Base-by-base conservation (phyloP, 139 green algal genomes). In the Zygnema cylindricum region DNA sequence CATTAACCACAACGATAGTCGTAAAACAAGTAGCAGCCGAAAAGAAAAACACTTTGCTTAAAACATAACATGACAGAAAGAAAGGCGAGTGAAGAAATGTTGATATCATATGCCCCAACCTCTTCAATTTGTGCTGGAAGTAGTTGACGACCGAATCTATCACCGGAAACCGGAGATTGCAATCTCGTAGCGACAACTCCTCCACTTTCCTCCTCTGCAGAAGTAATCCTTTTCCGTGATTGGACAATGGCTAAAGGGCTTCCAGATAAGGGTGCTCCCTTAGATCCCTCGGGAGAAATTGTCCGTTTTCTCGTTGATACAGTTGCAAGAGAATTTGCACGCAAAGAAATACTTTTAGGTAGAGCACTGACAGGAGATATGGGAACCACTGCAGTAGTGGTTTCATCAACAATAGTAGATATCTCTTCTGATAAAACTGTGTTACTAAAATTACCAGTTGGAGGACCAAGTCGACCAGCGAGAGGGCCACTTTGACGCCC, bases 271-370 rank as follows among this genome's bases (percentile, higher is more conserved):
- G 30, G 57, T 36, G 33, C 41, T 33, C 42, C 42, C 2, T 32
- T 33, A 38, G 36, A 7, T 77, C 32, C 79, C 11, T 86, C 79
- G 3, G 79, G 41, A 30, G 41, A 77, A 22, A 79, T 86, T 69
- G 79, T 55, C 79, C 41, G 76, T 43, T 86, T 86, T 1, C 41
- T 2, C 25, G 1, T 84, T 2, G 33, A 11, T 3, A 35, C 79
- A 30, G 23, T 2, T 36, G 23, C 30, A 21, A 43, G 49, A 41
- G 22, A 1, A 36, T 3, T 79, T 1, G 83, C 83, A 42, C 83
- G 63, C 33, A 88, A 30, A 21, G 83, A 88, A 35, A 88, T 85
- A 69, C 83, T 88, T 38, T 88, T 88, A 36, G 83, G 83, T 33
- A 84, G 81, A 32, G 81, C 57, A 35, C 30, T 55, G 25, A 55